Conservation (phyloP, 257 asterid species). For the Avicennia marina region DNA sequence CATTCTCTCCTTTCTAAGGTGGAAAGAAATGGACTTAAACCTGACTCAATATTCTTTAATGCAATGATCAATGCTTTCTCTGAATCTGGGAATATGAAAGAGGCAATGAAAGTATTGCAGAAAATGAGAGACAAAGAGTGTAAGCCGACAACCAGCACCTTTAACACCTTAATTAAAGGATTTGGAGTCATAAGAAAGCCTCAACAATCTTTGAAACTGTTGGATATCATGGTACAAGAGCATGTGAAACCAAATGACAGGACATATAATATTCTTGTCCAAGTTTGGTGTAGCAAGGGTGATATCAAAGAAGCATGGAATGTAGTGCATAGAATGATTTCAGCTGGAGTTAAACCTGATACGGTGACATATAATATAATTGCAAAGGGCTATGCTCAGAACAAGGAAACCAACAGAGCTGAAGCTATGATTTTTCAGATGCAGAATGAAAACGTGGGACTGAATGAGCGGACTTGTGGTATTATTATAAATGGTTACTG, state of each 20-base stretch:
- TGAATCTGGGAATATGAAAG: slow-evolving; percentile 84
- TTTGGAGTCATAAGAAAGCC: slow-evolving; percentile 80
- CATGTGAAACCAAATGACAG: slow-evolving; percentile 72
- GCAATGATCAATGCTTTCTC: slow-evolving; percentile 91
- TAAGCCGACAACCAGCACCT: slow-evolving; percentile 79
- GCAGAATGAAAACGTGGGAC: slow-evolving; percentile 54
- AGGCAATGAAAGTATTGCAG: slow-evolving; percentile 66
- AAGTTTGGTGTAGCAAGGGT: slow-evolving; percentile 81
- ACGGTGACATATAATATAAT: slow-evolving; percentile 75
- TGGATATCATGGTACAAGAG: slow-evolving; percentile 51
- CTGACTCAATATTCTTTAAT: slow-evolving; percentile 90
- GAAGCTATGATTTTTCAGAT: slow-evolving; percentile 67
- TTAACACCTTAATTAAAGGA: slow-evolving; percentile 80
- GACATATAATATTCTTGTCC: slow-evolving; percentile 77
- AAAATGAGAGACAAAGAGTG: slow-evolving; percentile 81
- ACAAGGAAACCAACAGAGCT: slow-evolving; percentile 61
- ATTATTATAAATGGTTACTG: slow-evolving; percentile 81
- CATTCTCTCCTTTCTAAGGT: slow-evolving; percentile 62
- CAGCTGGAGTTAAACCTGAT: slow-evolving; percentile 70
- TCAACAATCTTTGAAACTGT: slow-evolving; percentile 70
- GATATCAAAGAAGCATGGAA: slow-evolving; percentile 67
- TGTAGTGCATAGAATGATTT: slow-evolving; percentile 55
- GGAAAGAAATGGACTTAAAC: slow-evolving; percentile 67
- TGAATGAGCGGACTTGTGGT: slow-evolving; percentile 81
- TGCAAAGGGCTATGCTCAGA: slow-evolving; percentile 74